phyloP scores from a whole-genome alignment of 1,139 yeast genomes.

The Hansenula anomala region DNA sequence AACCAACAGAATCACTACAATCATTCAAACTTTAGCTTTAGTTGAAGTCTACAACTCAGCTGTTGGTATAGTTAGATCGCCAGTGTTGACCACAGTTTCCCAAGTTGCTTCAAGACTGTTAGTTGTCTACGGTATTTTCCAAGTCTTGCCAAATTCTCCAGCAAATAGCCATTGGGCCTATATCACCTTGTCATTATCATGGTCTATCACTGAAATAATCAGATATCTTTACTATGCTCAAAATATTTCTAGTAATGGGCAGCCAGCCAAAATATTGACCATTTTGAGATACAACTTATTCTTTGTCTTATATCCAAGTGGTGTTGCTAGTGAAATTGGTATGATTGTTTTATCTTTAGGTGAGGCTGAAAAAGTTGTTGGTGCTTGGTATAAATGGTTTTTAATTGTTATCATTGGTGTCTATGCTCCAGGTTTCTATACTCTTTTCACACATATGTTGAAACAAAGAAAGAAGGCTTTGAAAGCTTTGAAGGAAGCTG shows the following conservation, averaged over 20 bases:
- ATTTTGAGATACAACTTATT: conserved; percentile 83
- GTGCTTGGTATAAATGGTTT: conserved; percentile 48
- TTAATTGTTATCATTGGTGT: conserved; percentile 55
- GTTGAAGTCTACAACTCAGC: conserved; percentile 78
- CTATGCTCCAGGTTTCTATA: conserved; percentile 84
- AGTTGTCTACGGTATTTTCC: conserved; percentile 80
- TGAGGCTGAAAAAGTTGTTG: conserved; percentile 50
- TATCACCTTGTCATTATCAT: conserved; percentile 67
- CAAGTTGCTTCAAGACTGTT: conserved; percentile 85
- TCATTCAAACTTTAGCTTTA: conserved; percentile 78
- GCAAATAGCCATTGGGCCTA: conserved; percentile 56
- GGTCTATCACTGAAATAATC: conserved; percentile 89
- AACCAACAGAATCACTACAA: conserved; percentile 55
- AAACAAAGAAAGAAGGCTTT: conserved; percentile 74
- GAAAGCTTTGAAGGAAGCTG: conserved; percentile 22
- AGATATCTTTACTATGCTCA: conserved; percentile 83
- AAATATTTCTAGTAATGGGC: conserved; percentile 48
- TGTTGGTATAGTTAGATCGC: conserved; percentile 78
- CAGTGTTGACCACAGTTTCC: conserved; percentile 73
- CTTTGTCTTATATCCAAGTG: conserved; percentile 80
- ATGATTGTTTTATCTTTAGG: conserved; percentile 66
- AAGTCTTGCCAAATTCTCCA: conserved; percentile 62
- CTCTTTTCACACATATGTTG: conserved; percentile 84
- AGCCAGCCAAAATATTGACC: conserved; percentile 59
- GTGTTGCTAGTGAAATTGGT: conserved; percentile 78